Evolutionary conservation across 257 asterid genomes (phyloP), one percentile per base, ranked within the genome.

Genomic region (Gynochthodes officinalis): DNA sequence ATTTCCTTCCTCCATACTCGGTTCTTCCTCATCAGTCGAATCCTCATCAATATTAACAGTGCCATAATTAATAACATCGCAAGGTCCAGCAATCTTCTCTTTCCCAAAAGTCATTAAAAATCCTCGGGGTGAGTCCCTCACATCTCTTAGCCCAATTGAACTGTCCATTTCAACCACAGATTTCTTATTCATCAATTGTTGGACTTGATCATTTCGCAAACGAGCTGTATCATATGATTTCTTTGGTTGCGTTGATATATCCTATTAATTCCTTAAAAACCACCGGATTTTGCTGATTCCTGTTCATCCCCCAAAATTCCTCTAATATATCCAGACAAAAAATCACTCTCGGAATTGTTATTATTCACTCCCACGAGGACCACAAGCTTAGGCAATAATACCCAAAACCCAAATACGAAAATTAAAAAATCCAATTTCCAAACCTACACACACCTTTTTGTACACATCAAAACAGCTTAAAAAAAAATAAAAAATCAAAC

Each of bases 221-320:
- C 30, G 55, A 62, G 64, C 74, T 52, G 65, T 44, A 72, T 69
- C 25, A 75, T 44, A 72, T 69, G n/a, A 75, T 50, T 33, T 50
- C 18, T 60, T 25, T 73, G 72, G n/a, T 72, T 69, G 4, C 53
- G 79, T 67, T 77, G 84, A 37, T 59, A 70, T 61, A 58, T 67
- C 59, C 71, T 73, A 68, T 50, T 69, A 43, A 78, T 53, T 52
- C 74, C 79, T 48, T 69, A 69, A 64, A 74, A 32, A 50, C 81
- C 77, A 57, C 57, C 73, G 72, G 70, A 33, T 59, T 70, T 28
- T 75, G 83, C 59, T 71, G 85, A 27, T 57, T 40, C 82, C 75
- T 77, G 64, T 60, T 81, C 82, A 81, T 81, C 37, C 82, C 82
- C 85, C 70, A 77, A 50, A 71, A 77, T 60, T 7, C 80, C 82